Conservation (phyloP, 352 stramenopile species). For the Globisporangium nagaii region DNA sequence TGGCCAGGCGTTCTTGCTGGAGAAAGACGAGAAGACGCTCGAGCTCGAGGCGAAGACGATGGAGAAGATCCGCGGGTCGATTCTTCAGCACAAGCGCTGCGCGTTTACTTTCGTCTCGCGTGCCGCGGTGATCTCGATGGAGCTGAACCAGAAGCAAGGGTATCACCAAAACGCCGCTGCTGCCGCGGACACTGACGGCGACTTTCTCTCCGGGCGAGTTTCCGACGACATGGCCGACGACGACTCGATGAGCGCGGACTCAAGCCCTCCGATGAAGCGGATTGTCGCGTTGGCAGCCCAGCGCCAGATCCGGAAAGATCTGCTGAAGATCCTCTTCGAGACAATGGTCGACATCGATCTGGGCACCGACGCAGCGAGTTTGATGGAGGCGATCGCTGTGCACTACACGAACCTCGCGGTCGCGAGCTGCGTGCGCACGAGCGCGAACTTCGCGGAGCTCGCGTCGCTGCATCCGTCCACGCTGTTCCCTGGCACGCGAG, state of each 20-base stretch:
- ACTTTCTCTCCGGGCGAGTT: constrained; percentile 4
- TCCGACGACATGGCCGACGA: constrained; percentile 13
- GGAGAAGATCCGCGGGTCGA: constrained; percentile 50
- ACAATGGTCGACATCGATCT: constrained; percentile 74
- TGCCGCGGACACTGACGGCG: background rate
- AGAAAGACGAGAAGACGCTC: constrained; percentile 86
- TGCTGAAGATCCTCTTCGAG: constrained; percentile 68
- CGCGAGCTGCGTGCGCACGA: constrained; percentile 39
- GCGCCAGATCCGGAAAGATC: constrained; percentile 32
- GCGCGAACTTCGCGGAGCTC: constrained; percentile 63
- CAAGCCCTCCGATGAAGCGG: constrained; percentile 25
- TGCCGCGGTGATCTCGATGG: constrained; percentile 45
- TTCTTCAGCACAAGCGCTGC: constrained; percentile 69
- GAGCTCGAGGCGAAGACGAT: constrained; percentile 66
- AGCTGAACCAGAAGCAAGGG: constrained; percentile 21
- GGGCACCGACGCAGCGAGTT: constrained; percentile 38
- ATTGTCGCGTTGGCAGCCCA: constrained; percentile 52
- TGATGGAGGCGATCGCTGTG: constrained; percentile 47
- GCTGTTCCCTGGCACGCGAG: constrained; percentile 66
- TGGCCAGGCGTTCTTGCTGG: constrained; percentile 44
- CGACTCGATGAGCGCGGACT: constrained; percentile 4
- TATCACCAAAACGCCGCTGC: background rate
- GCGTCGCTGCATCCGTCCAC: constrained; percentile 69
- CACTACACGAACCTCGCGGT: constrained; percentile 56
- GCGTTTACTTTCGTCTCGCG: constrained; percentile 72